These are phyloP conservation scores for Fusarium brevicatenulatum DNA, from an alignment of 2,329 filamentous ascomycete species.

Conservation along the genomic window DNA sequence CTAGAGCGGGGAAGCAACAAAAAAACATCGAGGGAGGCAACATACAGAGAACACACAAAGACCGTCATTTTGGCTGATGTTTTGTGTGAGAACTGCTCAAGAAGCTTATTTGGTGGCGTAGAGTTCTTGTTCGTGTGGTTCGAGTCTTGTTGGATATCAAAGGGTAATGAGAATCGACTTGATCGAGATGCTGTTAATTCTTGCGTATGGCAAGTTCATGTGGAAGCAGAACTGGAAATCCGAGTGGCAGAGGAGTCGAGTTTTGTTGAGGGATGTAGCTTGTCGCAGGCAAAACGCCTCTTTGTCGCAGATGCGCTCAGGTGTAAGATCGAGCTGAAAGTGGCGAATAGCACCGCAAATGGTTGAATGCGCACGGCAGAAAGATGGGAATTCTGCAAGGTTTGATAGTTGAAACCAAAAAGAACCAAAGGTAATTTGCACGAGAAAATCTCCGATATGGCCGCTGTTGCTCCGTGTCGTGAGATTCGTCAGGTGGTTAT, in stretches of 20 bases:
- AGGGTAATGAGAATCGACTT: slow-evolving; percentile 9
- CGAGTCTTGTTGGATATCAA: background rate
- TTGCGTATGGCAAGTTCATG: slow-evolving; percentile 44
- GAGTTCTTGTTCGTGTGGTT: slow-evolving; percentile 5
- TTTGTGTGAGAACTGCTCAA: slow-evolving; percentile 12
- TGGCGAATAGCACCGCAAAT: slow-evolving; percentile 28
- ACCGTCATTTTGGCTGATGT: slow-evolving; percentile 51
- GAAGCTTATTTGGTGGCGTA: slow-evolving; percentile 3
- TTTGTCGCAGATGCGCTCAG: slow-evolving; percentile 45
- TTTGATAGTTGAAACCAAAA: background rate
- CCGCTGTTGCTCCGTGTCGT: slow-evolving; percentile 35
- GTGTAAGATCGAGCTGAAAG: slow-evolving; percentile 22
- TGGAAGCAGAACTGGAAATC: slow-evolving; percentile 15
- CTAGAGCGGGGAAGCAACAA: slow-evolving; percentile 20
- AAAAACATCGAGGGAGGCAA: slow-evolving; percentile 17
- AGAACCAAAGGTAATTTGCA: background rate
- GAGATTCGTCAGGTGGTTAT: slow-evolving; percentile 41
- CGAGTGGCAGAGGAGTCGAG: slow-evolving; percentile 11
- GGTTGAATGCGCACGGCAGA: background rate
- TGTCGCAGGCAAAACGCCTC: slow-evolving; percentile 43
- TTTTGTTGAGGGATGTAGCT: slow-evolving; percentile 37
- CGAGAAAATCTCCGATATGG: slow-evolving; percentile 36
- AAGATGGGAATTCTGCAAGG: slow-evolving; percentile 12
- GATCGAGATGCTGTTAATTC: slow-evolving; percentile 18
- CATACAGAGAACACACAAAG: slow-evolving; percentile 55